A percentile compares a stretch with the other conserved stretches of the same genome.
Evolutionary conservation across 129 eudicot genomes (phyloP).

Genomic region (Saussurea involucrata): DNA sequence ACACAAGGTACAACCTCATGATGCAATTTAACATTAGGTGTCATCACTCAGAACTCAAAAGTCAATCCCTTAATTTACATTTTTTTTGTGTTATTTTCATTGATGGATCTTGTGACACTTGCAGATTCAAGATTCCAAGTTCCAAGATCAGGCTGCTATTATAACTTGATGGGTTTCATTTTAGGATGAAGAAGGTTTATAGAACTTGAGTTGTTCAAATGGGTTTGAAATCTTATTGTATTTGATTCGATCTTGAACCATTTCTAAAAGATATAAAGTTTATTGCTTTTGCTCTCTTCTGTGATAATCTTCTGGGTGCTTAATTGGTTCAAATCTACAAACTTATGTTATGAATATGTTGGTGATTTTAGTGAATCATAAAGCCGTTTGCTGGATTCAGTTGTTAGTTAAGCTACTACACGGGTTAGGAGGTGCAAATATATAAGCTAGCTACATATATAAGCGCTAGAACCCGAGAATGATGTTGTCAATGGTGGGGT

Average conservation of each 20-base stretch:
- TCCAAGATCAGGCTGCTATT: conserved; percentile 29
- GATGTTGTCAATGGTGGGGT: too few species aligned
- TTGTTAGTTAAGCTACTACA: not conserved
- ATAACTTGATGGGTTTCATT: conserved; percentile 18
- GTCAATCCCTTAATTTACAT: not conserved
- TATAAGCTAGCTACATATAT: too few species aligned
- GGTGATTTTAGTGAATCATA: not conserved
- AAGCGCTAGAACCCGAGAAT: too few species aligned
- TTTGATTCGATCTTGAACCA: not conserved
- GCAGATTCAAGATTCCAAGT: conserved; percentile 36
- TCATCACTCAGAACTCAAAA: not conserved
- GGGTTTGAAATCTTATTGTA: not conserved
- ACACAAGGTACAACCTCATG: conserved; percentile 29
- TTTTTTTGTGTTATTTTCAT: not conserved
- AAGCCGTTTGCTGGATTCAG: not conserved
- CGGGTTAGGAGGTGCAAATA: too few species aligned
- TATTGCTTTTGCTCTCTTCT: not conserved
- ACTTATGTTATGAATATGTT: not conserved
- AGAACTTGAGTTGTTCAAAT: not conserved
- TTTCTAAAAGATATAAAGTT: not conserved
- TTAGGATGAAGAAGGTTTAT: conserved; percentile 3
- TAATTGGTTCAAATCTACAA: not conserved
- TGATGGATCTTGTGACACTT: not conserved
- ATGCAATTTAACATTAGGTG: not conserved
- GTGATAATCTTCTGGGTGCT: not conserved